Base-by-base conservation (phyloP, 2,329 filamentous ascomycete genomes). In the Raffaelea arxii region DNA sequence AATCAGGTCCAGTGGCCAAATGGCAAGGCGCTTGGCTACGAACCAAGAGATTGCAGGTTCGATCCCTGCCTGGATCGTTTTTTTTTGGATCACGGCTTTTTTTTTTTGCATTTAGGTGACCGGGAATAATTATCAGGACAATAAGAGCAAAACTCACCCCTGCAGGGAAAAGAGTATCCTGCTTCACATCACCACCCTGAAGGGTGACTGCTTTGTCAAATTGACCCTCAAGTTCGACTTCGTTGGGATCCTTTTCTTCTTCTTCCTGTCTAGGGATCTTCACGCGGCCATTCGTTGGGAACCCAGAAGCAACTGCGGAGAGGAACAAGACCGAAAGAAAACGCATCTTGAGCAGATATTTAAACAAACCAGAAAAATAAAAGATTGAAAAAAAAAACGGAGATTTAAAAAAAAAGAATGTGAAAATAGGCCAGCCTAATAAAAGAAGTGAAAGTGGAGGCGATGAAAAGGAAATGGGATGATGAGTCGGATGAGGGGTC, bases 31-130 rank as follows among this genome's bases (percentile, higher is more conserved):
- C 57, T 58, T 61, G 60, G 60, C 59, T 62, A 61, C 59, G 60
- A 62, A 62, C 60, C 60, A 61, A 58, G 58, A 60, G 58, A 60
- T 60, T 60, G 58, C 58, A 61, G 60, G 59, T 62, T 61, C 59
- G 58, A 62, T 55, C 59, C 59, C 60, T 61, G 59, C 58, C 53
- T 54, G 48, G 53, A 54, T 54, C 56, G 46, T 12, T 36, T 36
- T 36, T 36, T 36, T 36, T 36, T 36, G 6, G 35, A 10, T 37
- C 7, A 18, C n/a, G n/a, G n/a, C n/a, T 37, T 9, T 12, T 37
- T 12, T n/a, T 37, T 18, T 6, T 12, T 9, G 9, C 19, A n/a
- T n/a, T 18, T n/a, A 25, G 23, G 12, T 19, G 11, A 6, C 4
- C 9, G 40, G 25, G 7, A 27, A 27, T 3, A 35, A 16, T 35